Conservation (phyloP, 2,329 filamentous ascomycete genomes). For the Acephala macrosclerotiorum region DNA sequence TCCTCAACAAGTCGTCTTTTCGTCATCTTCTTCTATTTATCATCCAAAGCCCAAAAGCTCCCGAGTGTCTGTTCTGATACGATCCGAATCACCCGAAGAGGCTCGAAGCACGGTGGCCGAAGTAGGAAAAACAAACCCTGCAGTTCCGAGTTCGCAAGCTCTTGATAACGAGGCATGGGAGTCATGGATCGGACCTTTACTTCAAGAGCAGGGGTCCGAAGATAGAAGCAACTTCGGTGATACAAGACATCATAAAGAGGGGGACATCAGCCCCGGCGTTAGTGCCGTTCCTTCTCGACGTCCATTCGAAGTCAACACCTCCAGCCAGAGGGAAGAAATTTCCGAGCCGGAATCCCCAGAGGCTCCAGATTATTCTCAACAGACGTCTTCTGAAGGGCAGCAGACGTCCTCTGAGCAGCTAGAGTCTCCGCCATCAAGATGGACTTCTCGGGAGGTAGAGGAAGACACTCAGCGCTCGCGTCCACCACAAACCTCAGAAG, state of each 20-base stretch:
- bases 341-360: constrained; percentile 13
- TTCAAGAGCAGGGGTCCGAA: constrained; percentile 13
- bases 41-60: constrained; percentile 40
- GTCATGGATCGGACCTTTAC: constrained; percentile 35
- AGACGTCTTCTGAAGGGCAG: background rate
- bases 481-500: background rate
- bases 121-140: constrained; percentile 30
- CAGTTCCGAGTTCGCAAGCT: constrained; percentile 35
- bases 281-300: constrained; percentile 25
- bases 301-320: background rate
- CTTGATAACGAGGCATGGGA: constrained; percentile 41
- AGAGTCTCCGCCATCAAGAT: background rate
- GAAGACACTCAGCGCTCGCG: background rate
- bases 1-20: constrained; percentile 20
- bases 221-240: background rate
- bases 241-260: constrained; percentile 3
- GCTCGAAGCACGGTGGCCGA: constrained; percentile 38
- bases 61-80: constrained; percentile 34
- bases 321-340: background rate
- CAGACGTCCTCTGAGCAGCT: background rate
- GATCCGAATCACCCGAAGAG: constrained; percentile 27
- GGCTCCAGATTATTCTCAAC: background rate
- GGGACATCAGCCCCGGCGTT: constrained; percentile 37
- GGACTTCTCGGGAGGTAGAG: too few relatives aligned
- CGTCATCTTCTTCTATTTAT: constrained; percentile 35